Evolutionary conservation across 495 filamentous ascomycete species (phyloP), one percentile per base, ranked within the genome.

Genomic region (Penicillium robsamsonii): DNA sequence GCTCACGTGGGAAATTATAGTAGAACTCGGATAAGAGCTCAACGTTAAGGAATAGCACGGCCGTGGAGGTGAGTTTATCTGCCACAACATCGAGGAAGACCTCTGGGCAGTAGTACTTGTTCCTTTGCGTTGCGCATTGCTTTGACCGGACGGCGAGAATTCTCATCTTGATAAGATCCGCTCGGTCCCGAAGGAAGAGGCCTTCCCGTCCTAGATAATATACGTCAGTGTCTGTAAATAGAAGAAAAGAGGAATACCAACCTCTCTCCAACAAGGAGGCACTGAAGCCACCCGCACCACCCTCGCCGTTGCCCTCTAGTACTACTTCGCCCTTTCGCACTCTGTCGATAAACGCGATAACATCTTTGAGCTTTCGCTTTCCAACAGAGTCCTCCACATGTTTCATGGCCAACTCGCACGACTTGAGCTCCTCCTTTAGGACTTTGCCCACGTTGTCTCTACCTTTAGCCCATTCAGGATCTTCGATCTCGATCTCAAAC

Each of bases 21-120:
- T 96, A 96, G 64, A 97, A 99, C 67, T 97, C 96, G 5, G 89
- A 91, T 40, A 99, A 81, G 25, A 99, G 81, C 75, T 99, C 94
- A 35, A 97, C 95, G 62, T 99, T 96, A 10, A 99, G 83, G 80
- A 99, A 99, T 0, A 99, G 83, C 10, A 97, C 95, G 11, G 94
- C 93, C 0, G 93, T 97, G 4, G 89, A 85, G 15, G 92, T 92
- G 53, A 99, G 86, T 73, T 97, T 96, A 64, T 95, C 89, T 29
- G 94, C 91, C 11, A 97, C 94, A 10, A 95, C 90, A 67, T 99
- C 94, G 27, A 99, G 84, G 79, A 99, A 97, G 55, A 97, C 81
- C 71, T 99, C 94, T 0, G 94, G 94, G 69, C 94, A 99, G 75
- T 92, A 83, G 78, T 97, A 97, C 78, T 96, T 96, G 77, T 94